Base-by-base conservation (phyloP, 805 yeast genomes). In the Candida railenensis region DNA sequence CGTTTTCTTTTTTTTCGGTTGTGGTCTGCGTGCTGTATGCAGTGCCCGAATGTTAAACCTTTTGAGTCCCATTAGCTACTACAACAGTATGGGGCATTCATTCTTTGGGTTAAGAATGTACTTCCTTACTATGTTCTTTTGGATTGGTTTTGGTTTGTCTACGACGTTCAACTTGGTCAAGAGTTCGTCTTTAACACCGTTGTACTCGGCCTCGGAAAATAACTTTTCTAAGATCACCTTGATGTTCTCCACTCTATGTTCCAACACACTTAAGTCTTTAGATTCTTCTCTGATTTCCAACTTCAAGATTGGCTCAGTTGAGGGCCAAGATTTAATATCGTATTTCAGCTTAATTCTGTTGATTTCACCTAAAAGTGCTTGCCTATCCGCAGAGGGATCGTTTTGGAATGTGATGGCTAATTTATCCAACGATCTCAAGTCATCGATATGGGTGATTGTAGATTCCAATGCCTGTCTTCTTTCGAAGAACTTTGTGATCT, bases 81-180 rank as follows among this genome's bases (percentile, higher is more conserved):
- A 11, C 40, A 37, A 18, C 28, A 8, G 14, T 37, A 40, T 58
- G 33, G 67, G 67, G 40, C 58, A 53, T 37, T 60, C 61, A 45
- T 63, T 63, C 18, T 49, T 52, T 3, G 56, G 51, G 43, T 71
- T 68, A 54, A 77, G 67, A 22, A 82, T 67, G 61, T 76, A 83
- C 65, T 86, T 87, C 61, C 89, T 77, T 55, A 87, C 64, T 40
- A 88, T 65, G 63, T 90, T 90, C 71, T 87, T 88, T 59, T 76
- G 81, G 19, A 83, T 80, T 62, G 75, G 74, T 43, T 51, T 49
- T 25, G 53, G 53, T 16, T 61, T 40, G 3, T 47, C 50, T 2
- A 51, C 48, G 4, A 50, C 32, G 12, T 53, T 55, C 16, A 55
- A 58, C 43, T 58, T 59, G 36, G 63, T 48, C 52, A 67, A 59